Evolutionary conservation across 306 rosid species (phyloP).

Genomic region (Inga laurina): DNA sequence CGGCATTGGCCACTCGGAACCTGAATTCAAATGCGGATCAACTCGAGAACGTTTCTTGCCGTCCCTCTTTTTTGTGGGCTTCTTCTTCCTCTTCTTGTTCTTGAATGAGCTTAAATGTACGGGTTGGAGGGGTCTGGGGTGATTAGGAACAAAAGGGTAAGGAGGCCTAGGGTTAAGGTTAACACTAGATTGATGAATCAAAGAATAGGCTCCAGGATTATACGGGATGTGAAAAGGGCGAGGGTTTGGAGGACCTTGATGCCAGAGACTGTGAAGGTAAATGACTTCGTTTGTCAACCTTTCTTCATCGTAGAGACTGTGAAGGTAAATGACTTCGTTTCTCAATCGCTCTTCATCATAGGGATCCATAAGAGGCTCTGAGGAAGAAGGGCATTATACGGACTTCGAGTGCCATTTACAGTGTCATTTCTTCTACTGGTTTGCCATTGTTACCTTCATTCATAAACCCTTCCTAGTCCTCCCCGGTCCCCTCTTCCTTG

Average conservation of each 20-base stretch:
- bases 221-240: not conserved
- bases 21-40: constrained; percentile 6
- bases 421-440: not conserved
- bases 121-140: not conserved
- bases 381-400: not conserved
- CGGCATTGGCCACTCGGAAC: constrained; percentile 42
- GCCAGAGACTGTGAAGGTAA: not conserved
- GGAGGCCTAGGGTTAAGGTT: not conserved
- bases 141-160: not conserved
- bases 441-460: not conserved
- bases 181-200: not conserved
- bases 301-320: not conserved
- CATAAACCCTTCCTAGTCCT: not conserved
- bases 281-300: not conserved
- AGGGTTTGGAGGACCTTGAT: not conserved
- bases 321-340: not conserved
- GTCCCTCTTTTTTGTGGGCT: not conserved
- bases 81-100: not conserved
- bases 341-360: not conserved
- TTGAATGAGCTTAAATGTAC: not conserved
- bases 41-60: not conserved
- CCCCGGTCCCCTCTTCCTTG: no score
- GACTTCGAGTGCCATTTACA: not conserved
- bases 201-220: not conserved
- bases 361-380: not conserved